Evolutionary conservation across 2,329 filamentous ascomycete genomes (phyloP), one percentile per base, ranked within the genome.

Genomic region (Pseudogymnoascus pannorum): DNA sequence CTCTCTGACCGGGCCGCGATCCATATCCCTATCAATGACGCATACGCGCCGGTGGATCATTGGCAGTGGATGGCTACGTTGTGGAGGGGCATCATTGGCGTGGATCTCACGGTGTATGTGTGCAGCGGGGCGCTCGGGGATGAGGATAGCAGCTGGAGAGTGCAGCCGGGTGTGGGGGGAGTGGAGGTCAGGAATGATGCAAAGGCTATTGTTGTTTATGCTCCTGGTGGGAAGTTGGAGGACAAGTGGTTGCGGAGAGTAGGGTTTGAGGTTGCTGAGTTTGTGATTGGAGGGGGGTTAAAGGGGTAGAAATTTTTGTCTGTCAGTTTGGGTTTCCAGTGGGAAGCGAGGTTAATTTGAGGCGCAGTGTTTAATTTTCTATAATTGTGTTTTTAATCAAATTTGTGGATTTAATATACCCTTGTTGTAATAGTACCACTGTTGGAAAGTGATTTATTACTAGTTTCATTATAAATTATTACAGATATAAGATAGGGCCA

Each of bases 11-110:
- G 80, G 57, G 93, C 88, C 72, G 89, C 92, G 1, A 85, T 83
- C 60, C 78, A 81, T 12, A 85, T 92, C 44, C 87, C 89, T 1
- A 91, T 95, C 66, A 77, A 81, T 16, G 92, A 96, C 70, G 79
- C 81, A 5, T 96, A 95, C 72, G 83, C 85, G 14, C 86, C 89
- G 0, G 81, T 89, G n/a, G 92, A 96, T 69, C 93, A 97, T 75
- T 97, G 93, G 92, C 89, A 95, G 73, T 97, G 93, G 93, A 91
- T 94, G 79, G 93, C 93, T 35, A 93, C 89, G 44, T 82, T 97
- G 20, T 97, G 93, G 93, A 86, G 92, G 8, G 91, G 91, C 8
- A 88, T 90, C 60, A 81, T 92, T 1, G 91, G 89, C 0, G 86
- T 93, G 0, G 93, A 97, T 73, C 76, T 93, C 51, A 88, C 88